These are phyloP conservation scores for Lentinus tigrinus DNA, from an alignment of 768 basidiomycete species.

Conservation along the genomic window DNA sequence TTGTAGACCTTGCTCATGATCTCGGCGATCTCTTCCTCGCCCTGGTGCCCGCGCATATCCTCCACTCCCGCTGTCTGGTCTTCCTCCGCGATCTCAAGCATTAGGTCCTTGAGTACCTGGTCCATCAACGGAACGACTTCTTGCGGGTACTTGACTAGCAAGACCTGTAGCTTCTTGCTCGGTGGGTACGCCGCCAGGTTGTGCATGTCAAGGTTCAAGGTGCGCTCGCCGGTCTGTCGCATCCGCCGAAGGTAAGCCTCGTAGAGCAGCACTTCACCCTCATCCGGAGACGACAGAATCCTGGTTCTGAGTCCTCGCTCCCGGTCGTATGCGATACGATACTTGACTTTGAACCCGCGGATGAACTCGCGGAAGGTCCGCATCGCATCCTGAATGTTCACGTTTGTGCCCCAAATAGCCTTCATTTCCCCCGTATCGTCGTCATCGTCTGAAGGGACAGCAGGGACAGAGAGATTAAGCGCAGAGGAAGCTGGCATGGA, in stretches of 20 bases:
- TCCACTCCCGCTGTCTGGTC: slow-evolving; percentile 71
- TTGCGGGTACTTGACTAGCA: slow-evolving; percentile 92
- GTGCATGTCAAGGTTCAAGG: slow-evolving; percentile 85
- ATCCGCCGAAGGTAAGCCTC: slow-evolving; percentile 80
- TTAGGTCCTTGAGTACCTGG: slow-evolving; percentile 89
- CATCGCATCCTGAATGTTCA: slow-evolving; percentile 90
- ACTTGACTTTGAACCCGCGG: slow-evolving; percentile 90
- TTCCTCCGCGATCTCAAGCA: slow-evolving; percentile 83
- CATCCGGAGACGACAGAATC: slow-evolving; percentile 55
- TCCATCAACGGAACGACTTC: slow-evolving; percentile 98
- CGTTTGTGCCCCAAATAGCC: slow-evolving; percentile 97
- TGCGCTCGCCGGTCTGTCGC: slow-evolving; percentile 89
- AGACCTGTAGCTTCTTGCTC: slow-evolving; percentile 76
- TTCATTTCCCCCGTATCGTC: slow-evolving; percentile 69
- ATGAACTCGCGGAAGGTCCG: slow-evolving; percentile 86
- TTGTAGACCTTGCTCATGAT: slow-evolving; percentile 89
- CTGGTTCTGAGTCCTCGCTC: slow-evolving; percentile 53
- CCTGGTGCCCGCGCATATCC: slow-evolving; percentile 73
- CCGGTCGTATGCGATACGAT: slow-evolving; percentile 71
- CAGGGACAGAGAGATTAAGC: slow-evolving; percentile 58
- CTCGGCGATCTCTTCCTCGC: slow-evolving; percentile 84
- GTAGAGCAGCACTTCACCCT: slow-evolving; percentile 71
- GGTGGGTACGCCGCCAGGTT: slow-evolving; percentile 88
- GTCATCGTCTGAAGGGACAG: slow-evolving; percentile 65
- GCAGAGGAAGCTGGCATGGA: slow-evolving; percentile 58